phyloP scores from a whole-genome alignment of 495 filamentous ascomycete species.

The Cercophora newfieldiana region DNA sequence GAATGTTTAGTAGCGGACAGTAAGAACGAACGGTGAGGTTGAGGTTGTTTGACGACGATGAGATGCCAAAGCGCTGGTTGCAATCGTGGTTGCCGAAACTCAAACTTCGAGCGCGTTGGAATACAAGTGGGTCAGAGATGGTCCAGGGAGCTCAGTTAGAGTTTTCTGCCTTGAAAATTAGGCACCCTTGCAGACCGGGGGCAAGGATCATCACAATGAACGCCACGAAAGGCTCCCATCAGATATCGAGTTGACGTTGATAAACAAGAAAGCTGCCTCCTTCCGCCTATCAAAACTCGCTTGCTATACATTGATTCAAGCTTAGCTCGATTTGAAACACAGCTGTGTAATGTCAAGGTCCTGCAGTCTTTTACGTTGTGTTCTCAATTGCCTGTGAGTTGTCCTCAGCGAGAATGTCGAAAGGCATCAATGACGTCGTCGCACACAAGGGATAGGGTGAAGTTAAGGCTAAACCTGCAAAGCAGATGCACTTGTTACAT shows the following conservation, averaged over 20 bases:
- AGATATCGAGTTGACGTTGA: too few species aligned
- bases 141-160: not conserved
- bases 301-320: too few species aligned
- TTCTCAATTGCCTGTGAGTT: too few species aligned
- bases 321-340: too few species aligned
- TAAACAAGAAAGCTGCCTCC: too few species aligned
- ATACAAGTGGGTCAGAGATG: not conserved
- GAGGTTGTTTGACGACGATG: not conserved
- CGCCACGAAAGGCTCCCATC: too few species aligned
- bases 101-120: conserved; percentile 4
- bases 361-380: too few species aligned
- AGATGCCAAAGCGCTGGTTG: not conserved
- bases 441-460: not conserved
- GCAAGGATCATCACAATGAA: not conserved
- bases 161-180: conserved; percentile 4
- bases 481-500: not conserved
- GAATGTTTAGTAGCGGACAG: not conserved
- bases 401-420: too few species aligned
- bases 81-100: not conserved
- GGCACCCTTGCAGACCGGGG: conserved; percentile 7
- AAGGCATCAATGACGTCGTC: not conserved
- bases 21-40: not conserved
- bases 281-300: too few species aligned
- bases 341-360: too few species aligned
- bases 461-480: too few species aligned